Evolutionary conservation across 2,329 filamentous ascomycete species (phyloP), one percentile per base, ranked within the genome.

Genomic region (Pseudocercospora crystallina): DNA sequence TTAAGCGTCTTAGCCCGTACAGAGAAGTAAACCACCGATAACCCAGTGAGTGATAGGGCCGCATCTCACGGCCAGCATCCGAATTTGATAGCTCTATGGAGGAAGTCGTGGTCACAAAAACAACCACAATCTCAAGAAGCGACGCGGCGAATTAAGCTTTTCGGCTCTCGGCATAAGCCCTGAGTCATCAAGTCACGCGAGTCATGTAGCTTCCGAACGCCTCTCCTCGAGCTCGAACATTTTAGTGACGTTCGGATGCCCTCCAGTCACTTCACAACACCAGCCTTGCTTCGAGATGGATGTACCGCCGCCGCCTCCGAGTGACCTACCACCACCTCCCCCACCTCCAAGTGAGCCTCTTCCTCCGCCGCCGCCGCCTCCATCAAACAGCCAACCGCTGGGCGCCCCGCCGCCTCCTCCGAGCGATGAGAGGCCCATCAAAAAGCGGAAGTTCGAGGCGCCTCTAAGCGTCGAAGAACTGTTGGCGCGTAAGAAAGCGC

Each of bases 391-490:
- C 26, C 20, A 38, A 36, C 36, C 13, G 17, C 26, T 26, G 4
- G 14, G 15, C 11, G 34, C 39, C 11, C 40, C 42, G 30, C 38
- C 53, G 11, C 44, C 41, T 5, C 42, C 41, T 20, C 41, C 43
- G 29, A 35, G 20, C 11, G 42, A 48, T 30, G 30, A 37, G 13
- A 50, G 44, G 30, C 31, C 53, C 10, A 43, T 38, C 1, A 67
- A 66, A 50, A 67, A 77, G 70, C 75, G 78, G 61, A 81, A 81
- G 65, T 81, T 83, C 61, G 44, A 56, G 8, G 48, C 38, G 45
- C 87, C 87, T 8, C 75, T 95, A 41, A 91, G 89, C 66, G 85
- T 96, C 49, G 90, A 96, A 70, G 88, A 95, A 62, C 80, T 96
- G 4, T 73, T 96, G 15, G 83, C 84, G 60, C 87, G 91, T 73